phyloP scores from a whole-genome alignment of 148 eudicot species.

The Gaultheria prostrata region DNA sequence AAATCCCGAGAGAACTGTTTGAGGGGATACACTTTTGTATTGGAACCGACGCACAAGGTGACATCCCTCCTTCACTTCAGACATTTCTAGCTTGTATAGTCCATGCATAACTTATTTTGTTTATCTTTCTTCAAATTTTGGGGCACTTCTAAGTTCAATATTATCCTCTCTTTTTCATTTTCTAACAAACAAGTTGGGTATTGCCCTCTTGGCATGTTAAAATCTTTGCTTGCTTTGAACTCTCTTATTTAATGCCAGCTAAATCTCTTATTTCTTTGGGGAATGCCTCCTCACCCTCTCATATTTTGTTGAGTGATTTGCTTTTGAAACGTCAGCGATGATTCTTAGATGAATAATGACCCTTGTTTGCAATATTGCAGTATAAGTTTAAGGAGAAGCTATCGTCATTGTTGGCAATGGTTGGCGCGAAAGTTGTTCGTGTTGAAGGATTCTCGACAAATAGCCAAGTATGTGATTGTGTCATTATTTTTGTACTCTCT shows the following conservation, averaged over 20 bases:
- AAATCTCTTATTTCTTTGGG: constrained; percentile 6
- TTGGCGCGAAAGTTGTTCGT: constrained; percentile 61
- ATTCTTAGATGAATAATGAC: not conserved
- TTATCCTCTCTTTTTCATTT: not conserved
- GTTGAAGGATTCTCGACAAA: constrained; percentile 38
- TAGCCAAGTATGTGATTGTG: constrained; percentile 49
- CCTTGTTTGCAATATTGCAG: constrained; percentile 36
- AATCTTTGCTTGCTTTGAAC: not conserved
- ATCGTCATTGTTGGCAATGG: constrained; percentile 55
- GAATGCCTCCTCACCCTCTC: not conserved
- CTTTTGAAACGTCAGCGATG: not conserved
- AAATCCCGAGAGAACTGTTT: constrained; percentile 74
- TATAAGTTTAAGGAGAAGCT: constrained; percentile 64
- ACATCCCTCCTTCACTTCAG: constrained; percentile 8
- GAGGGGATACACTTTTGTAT: constrained; percentile 67
- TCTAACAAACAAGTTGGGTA: not conserved
- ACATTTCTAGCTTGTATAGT: not conserved
- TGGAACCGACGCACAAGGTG: constrained; percentile 65
- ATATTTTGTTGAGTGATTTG: not conserved
- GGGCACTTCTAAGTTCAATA: not conserved
- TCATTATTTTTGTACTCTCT: not conserved
- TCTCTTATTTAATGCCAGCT: not conserved
- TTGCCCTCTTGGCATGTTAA: not conserved
- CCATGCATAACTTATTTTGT: not conserved
- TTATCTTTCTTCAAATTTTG: not conserved